phyloP scores from a whole-genome alignment of 768 basidiomycete genomes.

The Phallus indusiatus region DNA sequence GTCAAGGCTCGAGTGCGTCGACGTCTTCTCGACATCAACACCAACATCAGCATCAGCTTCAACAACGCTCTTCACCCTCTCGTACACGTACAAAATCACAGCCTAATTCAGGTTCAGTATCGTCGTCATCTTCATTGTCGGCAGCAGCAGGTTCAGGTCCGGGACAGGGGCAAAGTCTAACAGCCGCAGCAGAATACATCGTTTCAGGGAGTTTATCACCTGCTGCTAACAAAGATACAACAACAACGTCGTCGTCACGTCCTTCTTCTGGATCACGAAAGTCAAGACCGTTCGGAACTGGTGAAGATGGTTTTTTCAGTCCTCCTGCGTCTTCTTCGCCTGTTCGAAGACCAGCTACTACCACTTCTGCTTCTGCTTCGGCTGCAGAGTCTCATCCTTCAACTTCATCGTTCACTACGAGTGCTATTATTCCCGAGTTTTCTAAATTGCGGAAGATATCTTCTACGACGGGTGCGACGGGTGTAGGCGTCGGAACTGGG shows the following conservation, averaged over 20 bases:
- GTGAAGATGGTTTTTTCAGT: not conserved
- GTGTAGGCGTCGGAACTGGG: not conserved
- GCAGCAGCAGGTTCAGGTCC: too few species aligned
- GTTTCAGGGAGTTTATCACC: not conserved
- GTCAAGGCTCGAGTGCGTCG: not conserved
- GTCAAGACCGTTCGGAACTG: not conserved
- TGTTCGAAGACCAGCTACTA: not conserved
- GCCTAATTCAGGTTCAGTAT: not conserved
- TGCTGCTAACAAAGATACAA: not conserved
- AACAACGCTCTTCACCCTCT: not conserved
- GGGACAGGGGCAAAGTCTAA: slow-evolving; percentile 1
- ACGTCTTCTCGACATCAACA: not conserved
- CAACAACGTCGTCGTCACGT: not conserved
- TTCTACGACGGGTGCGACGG: not conserved
- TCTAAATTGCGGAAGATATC: not conserved
- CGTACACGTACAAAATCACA: not conserved
- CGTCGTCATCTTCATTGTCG: not conserved
- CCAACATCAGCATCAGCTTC: not conserved
- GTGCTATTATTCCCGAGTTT: not conserved
- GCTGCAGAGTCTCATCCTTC: not conserved
- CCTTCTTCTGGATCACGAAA: not conserved
- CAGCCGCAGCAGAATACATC: slow-evolving; percentile 5
- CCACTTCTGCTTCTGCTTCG: too few species aligned
- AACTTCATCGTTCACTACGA: not conserved
- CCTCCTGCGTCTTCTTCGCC: not conserved